Percentiles rank a stretch among this genome's conserved stretches.
Evolutionary conservation across 768 basidiomycete genomes (phyloP).

Genomic region (Mycena sanguinolenta): DNA sequence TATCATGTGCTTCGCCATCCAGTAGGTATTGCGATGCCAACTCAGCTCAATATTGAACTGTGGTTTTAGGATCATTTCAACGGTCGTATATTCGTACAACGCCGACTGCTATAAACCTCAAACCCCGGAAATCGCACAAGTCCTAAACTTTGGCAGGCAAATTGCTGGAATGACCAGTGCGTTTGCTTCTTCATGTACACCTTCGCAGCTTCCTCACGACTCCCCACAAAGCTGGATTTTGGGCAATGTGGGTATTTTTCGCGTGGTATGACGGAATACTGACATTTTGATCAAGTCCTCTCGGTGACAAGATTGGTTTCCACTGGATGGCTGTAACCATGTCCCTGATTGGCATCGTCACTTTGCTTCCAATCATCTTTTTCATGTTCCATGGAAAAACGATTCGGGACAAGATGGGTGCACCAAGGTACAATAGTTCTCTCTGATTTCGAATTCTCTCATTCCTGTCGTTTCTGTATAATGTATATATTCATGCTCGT

Average conservation of each 20-base stretch:
- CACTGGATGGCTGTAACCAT: slow-evolving; percentile 26
- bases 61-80: slow-evolving; percentile 21
- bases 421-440: slow-evolving; percentile 17
- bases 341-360: slow-evolving; percentile 21
- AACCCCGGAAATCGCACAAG: slow-evolving; percentile 27
- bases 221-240: slow-evolving; percentile 20
- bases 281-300: slow-evolving; percentile 3
- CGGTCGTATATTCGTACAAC: slow-evolving; percentile 22
- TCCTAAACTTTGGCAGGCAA: slow-evolving; percentile 34
- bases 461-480: too few species aligned
- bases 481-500: too few species aligned
- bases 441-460: too few species aligned
- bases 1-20: slow-evolving; percentile 32
- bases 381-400: slow-evolving; percentile 31
- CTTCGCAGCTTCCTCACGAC: neutral
- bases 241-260: slow-evolving; percentile 18
- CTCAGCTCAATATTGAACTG: neutral
- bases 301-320: slow-evolving; percentile 29
- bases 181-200: neutral
- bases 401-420: slow-evolving; percentile 26
- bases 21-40: neutral
- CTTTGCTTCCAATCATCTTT: slow-evolving; percentile 20
- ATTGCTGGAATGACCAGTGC: slow-evolving; percentile 34
- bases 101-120: slow-evolving; percentile 30
- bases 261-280: neutral